Evolutionary conservation across 345 rosid species (phyloP).

Genomic region (Populus tremula): DNA sequence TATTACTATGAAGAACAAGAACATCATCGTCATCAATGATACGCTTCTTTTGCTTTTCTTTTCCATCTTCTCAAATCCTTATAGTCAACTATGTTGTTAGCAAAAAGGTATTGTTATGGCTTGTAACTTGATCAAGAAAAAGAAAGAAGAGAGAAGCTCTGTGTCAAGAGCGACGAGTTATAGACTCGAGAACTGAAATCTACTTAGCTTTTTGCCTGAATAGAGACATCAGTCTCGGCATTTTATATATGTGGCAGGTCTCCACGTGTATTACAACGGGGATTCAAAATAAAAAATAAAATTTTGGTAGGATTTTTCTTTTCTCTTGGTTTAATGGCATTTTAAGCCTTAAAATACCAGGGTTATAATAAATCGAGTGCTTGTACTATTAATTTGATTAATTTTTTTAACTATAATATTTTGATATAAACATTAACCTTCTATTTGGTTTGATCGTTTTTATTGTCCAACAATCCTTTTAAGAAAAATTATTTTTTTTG

Average conservation of each 20-base stretch:
- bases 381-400: no score
- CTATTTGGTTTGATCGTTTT: no score
- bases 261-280: not conserved
- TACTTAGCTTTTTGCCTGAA: not conserved
- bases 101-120: not conserved
- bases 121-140: not conserved
- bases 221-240: not conserved
- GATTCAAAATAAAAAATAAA: not conserved
- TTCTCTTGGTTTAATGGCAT: no score
- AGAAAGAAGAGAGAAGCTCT: no score
- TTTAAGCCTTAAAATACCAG: no score
- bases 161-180: not conserved
- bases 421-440: no score
- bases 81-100: not conserved
- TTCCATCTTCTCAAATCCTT: conserved; percentile 18
- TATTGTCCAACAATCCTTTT: no score
- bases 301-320: not conserved
- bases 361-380: no score
- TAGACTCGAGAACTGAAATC: not conserved
- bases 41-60: conserved; percentile 1
- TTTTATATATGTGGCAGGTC: not conserved
- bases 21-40: not conserved
- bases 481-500: no score
- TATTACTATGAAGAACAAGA: conserved; percentile 4
- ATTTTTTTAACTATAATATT: no score